Conservation (phyloP, 441 rosid genomes). For the Adansonia madagascariensis region DNA sequence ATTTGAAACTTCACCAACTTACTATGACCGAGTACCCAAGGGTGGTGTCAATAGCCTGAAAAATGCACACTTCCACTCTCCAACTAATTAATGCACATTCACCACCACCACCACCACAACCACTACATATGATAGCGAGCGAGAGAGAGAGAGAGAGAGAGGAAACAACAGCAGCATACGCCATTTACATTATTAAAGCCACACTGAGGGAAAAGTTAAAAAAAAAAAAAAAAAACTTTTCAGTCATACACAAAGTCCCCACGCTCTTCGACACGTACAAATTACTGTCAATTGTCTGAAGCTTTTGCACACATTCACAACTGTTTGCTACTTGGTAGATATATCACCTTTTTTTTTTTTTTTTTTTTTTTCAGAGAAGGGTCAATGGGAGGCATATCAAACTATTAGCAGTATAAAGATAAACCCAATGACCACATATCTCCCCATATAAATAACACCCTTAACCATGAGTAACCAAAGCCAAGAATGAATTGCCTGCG, state of each 20-base stretch:
- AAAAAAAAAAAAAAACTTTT: not conserved
- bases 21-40: not conserved
- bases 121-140: not conserved
- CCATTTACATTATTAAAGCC: constrained; percentile 19
- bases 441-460: constrained; percentile 19
- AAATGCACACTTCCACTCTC: not conserved
- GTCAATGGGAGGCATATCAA: constrained; percentile 9
- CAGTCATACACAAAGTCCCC: not conserved
- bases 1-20: not conserved
- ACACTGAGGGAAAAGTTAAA: constrained; percentile 12
- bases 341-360: not conserved
- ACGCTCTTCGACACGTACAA: not conserved
- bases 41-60: not conserved
- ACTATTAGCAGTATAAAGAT: not conserved
- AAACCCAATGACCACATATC: not conserved
- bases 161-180: not conserved
- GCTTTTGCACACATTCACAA: constrained; percentile 8
- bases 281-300: not conserved
- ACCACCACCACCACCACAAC: not conserved
- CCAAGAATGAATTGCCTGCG: constrained; percentile 88
- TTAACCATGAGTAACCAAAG: constrained; percentile 40
- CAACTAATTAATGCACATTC: too few relatives aligned
- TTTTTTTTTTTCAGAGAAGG: constrained; percentile 2
- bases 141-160: not conserved
- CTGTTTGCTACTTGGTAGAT: constrained; percentile 2